Percentiles rank a stretch among this genome's conserved stretches.
phyloP scores from a whole-genome alignment of 2,329 filamentous ascomycete species.

The Penicillium sp. region DNA sequence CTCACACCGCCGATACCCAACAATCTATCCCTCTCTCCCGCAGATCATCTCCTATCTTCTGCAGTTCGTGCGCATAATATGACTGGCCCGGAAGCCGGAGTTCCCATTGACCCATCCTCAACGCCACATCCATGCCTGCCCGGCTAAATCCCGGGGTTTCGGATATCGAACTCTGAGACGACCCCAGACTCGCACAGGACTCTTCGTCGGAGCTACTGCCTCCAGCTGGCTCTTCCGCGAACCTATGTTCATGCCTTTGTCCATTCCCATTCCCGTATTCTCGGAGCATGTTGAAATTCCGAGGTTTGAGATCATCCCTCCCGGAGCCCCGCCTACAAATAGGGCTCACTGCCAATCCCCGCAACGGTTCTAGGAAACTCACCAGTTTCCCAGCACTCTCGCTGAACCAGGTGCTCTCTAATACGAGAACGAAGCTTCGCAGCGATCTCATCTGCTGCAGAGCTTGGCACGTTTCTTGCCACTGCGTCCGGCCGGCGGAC shows the following conservation, averaged over 20 bases:
- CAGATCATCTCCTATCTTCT: constrained; percentile 31
- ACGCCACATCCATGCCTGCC: not conserved
- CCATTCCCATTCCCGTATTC: too few relatives aligned
- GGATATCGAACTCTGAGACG: not conserved
- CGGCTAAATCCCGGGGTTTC: not conserved
- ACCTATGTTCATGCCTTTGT: not conserved
- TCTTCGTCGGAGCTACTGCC: constrained; percentile 14
- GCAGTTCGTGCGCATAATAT: constrained; percentile 36
- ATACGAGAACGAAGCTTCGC: constrained; percentile 33
- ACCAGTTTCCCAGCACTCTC: constrained; percentile 40
- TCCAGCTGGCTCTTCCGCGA: not conserved
- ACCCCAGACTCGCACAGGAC: not conserved
- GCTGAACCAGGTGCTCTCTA: constrained; percentile 40
- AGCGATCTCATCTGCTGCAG: constrained; percentile 28
- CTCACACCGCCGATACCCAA: constrained; percentile 26
- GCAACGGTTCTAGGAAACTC: constrained; percentile 39
- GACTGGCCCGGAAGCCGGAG: constrained; percentile 36
- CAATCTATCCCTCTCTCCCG: constrained; percentile 36
- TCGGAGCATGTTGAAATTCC: too few relatives aligned
- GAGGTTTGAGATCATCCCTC: too few relatives aligned
- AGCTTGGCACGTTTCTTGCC: constrained; percentile 38
- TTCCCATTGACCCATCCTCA: constrained; percentile 25
- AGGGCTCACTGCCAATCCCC: constrained; percentile 24
- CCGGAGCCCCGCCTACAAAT: too few relatives aligned
- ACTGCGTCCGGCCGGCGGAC: constrained; percentile 38